A percentile compares a stretch with the other conserved stretches of the same genome.
Evolutionary conservation across 2,329 filamentous ascomycete genomes (phyloP).

Genomic region (Colletotrichum lindemuthianum): DNA sequence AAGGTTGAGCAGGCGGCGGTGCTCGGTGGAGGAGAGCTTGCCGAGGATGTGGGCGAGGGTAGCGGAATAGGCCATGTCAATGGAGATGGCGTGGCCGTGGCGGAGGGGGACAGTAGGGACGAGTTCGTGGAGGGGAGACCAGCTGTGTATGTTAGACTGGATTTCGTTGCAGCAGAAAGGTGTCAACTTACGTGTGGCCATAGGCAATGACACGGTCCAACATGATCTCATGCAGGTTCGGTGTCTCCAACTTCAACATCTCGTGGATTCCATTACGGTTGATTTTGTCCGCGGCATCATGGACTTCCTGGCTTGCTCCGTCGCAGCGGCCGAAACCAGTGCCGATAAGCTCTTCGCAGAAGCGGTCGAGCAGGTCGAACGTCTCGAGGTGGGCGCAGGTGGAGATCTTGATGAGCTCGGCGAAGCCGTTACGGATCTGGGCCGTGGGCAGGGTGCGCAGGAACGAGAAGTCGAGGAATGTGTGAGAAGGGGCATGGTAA

Average conservation of each 20-base stretch:
- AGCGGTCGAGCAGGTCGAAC: slow-evolving; percentile 74
- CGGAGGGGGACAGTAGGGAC: slow-evolving; percentile 74
- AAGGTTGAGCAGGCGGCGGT: slow-evolving; percentile 70
- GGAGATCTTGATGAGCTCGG: slow-evolving; percentile 80
- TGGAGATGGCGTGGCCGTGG: slow-evolving; percentile 79
- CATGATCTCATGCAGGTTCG: slow-evolving; percentile 78
- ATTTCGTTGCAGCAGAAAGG: slow-evolving; percentile 4
- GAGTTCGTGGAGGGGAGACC: slow-evolving; percentile 78
- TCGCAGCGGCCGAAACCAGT: slow-evolving; percentile 72
- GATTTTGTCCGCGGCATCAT: slow-evolving; percentile 71
- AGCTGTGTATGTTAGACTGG: slow-evolving; percentile 50
- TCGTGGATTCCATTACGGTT: slow-evolving; percentile 76
- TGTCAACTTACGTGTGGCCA: slow-evolving; percentile 68
- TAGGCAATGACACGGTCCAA: slow-evolving; percentile 79
- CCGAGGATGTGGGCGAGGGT: slow-evolving; percentile 73
- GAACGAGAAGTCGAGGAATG: slow-evolving; percentile 79
- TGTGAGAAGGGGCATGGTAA: slow-evolving; percentile 77
- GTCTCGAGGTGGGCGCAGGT: slow-evolving; percentile 74
- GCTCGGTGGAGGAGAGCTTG: slow-evolving; percentile 68
- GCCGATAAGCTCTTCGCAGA: slow-evolving; percentile 74
- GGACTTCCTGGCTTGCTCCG: slow-evolving; percentile 64
- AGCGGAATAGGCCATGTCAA: slow-evolving; percentile 80
- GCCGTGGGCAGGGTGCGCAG: slow-evolving; percentile 73
- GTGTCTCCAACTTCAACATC: slow-evolving; percentile 79
- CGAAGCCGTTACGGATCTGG: slow-evolving; percentile 79